Evolutionary conservation across 768 basidiomycete species (phyloP).

Genomic region (Ephemerocybe angulata): DNA sequence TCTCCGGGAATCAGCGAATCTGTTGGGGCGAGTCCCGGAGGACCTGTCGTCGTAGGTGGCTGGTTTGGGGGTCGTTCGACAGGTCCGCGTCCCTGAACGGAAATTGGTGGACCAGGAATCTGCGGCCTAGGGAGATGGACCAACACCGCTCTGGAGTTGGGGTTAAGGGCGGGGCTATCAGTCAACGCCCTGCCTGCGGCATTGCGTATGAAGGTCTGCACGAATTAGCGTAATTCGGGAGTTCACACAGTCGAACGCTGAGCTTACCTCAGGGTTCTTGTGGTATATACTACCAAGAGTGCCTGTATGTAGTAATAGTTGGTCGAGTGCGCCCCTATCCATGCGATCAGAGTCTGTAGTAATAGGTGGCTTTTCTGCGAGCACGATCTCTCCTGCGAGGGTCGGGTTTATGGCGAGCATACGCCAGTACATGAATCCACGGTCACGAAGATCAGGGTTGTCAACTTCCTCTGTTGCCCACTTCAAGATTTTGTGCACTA

Average conservation of each 20-base stretch:
- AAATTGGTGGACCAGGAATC: constrained; percentile 43
- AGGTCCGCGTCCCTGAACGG: constrained; percentile 63
- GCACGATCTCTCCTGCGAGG: constrained; percentile 84
- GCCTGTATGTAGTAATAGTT: constrained; percentile 89
- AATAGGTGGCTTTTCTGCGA: constrained; percentile 91
- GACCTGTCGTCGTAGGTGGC: constrained; percentile 7
- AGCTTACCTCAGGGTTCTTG: constrained; percentile 86
- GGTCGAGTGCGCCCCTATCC: constrained; percentile 95
- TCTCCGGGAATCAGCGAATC: constrained; percentile 19
- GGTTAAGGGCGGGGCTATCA: constrained; percentile 89
- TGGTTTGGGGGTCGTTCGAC: constrained; percentile 39
- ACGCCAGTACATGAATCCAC: constrained; percentile 99
- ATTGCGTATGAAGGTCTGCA: constrained; percentile 88
- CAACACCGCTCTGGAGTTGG: constrained; percentile 69
- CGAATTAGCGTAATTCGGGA: constrained; percentile 4
- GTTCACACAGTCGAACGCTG: constrained; percentile 1
- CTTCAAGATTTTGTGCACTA: constrained; percentile 93
- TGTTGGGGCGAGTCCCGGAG: constrained; percentile 9
- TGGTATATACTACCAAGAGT: constrained; percentile 96
- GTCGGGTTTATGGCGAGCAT: constrained; percentile 90
- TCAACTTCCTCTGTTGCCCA: constrained; percentile 98
- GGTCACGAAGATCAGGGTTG: constrained; percentile 94
- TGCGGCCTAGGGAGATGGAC: constrained; percentile 55
- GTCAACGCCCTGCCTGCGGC: constrained; percentile 77
- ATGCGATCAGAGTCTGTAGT: constrained; percentile 98